Base-by-base conservation (phyloP, 176 grass and related monocot species). In the Zea luxurians region DNA sequence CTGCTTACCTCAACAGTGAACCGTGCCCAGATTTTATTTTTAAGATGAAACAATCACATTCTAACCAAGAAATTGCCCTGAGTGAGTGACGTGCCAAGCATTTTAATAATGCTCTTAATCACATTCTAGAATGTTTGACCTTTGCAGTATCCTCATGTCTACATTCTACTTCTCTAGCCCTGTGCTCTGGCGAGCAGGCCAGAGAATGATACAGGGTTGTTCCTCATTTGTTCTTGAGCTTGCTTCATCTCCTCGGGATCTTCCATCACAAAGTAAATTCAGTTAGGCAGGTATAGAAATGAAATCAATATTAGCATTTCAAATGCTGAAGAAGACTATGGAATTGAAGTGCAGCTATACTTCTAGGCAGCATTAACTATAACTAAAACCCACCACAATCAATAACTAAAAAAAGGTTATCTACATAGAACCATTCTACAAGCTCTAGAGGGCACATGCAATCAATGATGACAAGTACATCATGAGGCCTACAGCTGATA, bases 181-280 rank as follows among this genome's bases (percentile, higher is more conserved):
- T 89, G 83, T 35, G 81, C 47, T 87, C 86, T 87, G 71, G 79
- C 76, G 53, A 76, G 88, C 35, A 99, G 82, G 73, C 54, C 79
- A 52, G 96, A 93, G 49, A 99, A 78, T 41, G 96, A 95, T 77
- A 91, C 83, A 43, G 92, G 88, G 74, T 70, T 83, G 63, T 76
- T 85, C 81, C 96, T 96, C 92, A 99, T 99, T 60, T 99, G 91
- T 66, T 99, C 96, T 86, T 99, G 96, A 68, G 92, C 92, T 75
- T 86, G 88, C 75, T 79, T 96, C 77, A 99, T 92, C 93, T 99
- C 96, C 86, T 99, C 96, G 0, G 96, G 96, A 91, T 99, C 96
- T 99, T 87, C 37, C 71, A 75, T 57, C 10, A 52, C 68, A 65
- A 76, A 36, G 64, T 4, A 79, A 61, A 68, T 0, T 66, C 20